phyloP scores from a whole-genome alignment of 495 filamentous ascomycete genomes.

The Aspergillus panamensis region DNA sequence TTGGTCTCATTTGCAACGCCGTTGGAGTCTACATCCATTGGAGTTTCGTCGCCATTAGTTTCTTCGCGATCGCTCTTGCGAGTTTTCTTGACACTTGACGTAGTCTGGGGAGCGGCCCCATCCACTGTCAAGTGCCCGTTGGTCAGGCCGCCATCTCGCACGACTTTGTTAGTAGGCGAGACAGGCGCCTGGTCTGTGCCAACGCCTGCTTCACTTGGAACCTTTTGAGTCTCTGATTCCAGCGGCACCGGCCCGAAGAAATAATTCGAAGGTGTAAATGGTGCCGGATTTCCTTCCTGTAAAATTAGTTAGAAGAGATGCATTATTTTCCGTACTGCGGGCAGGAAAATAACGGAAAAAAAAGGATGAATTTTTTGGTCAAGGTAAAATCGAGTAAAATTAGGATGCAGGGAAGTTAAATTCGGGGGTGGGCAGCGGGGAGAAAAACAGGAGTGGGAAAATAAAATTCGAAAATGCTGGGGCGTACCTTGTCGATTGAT shows the following conservation, averaged over 20 bases:
- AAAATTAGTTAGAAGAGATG: slow-evolving; percentile 3
- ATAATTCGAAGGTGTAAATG: slow-evolving; percentile 37
- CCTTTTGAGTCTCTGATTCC: slow-evolving; percentile 31
- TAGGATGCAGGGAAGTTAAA: neutral
- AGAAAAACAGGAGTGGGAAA: slow-evolving; percentile 3
- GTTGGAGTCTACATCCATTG: slow-evolving; percentile 48
- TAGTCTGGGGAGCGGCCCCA: slow-evolving; percentile 17
- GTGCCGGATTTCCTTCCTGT: slow-evolving; percentile 44
- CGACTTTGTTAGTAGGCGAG: slow-evolving; percentile 38
- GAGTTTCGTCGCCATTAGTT: slow-evolving; percentile 56
- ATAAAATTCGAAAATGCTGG: neutral
- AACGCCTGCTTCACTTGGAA: slow-evolving; percentile 25
- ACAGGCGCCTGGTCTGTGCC: slow-evolving; percentile 30
- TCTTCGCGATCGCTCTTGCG: slow-evolving; percentile 57
- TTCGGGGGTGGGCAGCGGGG: neutral
- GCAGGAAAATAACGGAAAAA: neutral
- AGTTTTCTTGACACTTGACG: slow-evolving; percentile 24
- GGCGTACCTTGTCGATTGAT: slow-evolving; percentile 56
- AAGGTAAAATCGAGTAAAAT: neutral
- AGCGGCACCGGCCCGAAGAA: slow-evolving; percentile 52
- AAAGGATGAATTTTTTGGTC: neutral
- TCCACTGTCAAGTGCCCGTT: slow-evolving; percentile 41
- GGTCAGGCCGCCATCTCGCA: slow-evolving; percentile 40
- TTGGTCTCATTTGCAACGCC: slow-evolving; percentile 40
- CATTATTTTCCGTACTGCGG: neutral